Evolutionary conservation across 352 stramenopile species (phyloP).

Genomic region (Plasmopara halstedii): DNA sequence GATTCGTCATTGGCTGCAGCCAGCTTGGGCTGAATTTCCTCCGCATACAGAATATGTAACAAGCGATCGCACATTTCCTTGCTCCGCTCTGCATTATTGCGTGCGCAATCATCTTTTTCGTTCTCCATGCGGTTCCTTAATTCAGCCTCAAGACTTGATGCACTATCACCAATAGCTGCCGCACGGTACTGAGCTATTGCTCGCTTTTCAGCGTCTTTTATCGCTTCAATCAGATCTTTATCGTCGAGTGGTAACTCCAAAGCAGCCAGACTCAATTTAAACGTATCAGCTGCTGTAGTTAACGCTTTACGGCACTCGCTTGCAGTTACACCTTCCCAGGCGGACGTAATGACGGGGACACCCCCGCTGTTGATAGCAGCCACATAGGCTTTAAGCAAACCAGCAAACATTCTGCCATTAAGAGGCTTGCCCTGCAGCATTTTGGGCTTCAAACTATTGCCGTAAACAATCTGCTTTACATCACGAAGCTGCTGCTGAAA

Average conservation of each 20-base stretch:
- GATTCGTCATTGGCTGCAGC: conserved; percentile 31
- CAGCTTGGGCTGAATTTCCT: conserved; percentile 76
- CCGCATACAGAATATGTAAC: conserved; percentile 70
- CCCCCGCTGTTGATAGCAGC: conserved; percentile 83
- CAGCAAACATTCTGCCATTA: conserved; percentile 80
- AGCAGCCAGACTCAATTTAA: conserved; percentile 51
- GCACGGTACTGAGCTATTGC: conserved; percentile 51
- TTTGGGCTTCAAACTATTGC: conserved; percentile 68
- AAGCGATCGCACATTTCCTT: conserved; percentile 77
- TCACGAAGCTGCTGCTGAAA: conserved; percentile 66
- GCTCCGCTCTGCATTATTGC: conserved; percentile 47
- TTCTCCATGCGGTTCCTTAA: conserved; percentile 64
- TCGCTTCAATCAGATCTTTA: conserved; percentile 47
- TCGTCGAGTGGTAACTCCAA: conserved; percentile 62
- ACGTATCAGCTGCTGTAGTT: conserved; percentile 42
- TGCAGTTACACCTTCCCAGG: conserved; percentile 78
- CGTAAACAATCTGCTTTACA: conserved; percentile 67
- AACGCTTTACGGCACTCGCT: conserved; percentile 79
- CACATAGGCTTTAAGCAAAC: conserved; percentile 76
- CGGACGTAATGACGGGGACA: conserved; percentile 81
- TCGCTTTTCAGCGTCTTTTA: conserved; percentile 50
- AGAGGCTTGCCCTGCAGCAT: conserved; percentile 70
- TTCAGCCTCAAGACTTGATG: conserved; percentile 53
- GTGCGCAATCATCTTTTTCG: conserved; percentile 37
- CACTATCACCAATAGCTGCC: conserved; percentile 60